These are phyloP conservation scores for Clarireedia homoeocarpa DNA, from an alignment of 2,329 filamentous ascomycete genomes.

Conservation along the genomic window DNA sequence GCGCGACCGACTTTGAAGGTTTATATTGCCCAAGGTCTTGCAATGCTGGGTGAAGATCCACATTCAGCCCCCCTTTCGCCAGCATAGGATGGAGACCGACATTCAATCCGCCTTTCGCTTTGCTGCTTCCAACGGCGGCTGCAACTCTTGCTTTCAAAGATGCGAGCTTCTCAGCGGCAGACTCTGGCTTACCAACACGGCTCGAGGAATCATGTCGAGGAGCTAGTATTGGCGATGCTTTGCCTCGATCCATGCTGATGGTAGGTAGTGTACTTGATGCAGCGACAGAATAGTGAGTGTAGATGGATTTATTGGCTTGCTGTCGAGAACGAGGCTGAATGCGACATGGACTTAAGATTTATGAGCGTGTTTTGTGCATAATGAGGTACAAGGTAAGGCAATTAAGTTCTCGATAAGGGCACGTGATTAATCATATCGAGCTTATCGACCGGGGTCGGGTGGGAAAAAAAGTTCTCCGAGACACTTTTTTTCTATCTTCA, in stretches of 20 bases:
- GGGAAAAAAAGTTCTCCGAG: conserved; percentile 7
- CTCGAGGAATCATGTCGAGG: conserved; percentile 48
- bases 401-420: background rate
- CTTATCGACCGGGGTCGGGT: conserved; percentile 7
- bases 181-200: conserved; percentile 47
- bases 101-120: conserved; percentile 38
- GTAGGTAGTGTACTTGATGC: background rate
- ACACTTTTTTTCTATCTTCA: conserved; percentile 6
- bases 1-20: conserved; percentile 31
- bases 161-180: conserved; percentile 59
- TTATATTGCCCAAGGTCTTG: conserved; percentile 46
- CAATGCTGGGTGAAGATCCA: conserved; percentile 56
- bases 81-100: conserved; percentile 31
- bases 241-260: conserved; percentile 41
- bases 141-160: conserved; percentile 74
- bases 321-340: no score
- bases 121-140: conserved; percentile 55
- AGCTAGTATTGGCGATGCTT: conserved; percentile 43
- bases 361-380: background rate
- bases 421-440: background rate
- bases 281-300: background rate
- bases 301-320: background rate
- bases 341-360: no score
- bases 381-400: background rate
- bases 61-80: conserved; percentile 35